These are phyloP conservation scores for Melaleuca alternifolia DNA, from an alignment of 345 rosid species.

Conservation along the genomic window DNA sequence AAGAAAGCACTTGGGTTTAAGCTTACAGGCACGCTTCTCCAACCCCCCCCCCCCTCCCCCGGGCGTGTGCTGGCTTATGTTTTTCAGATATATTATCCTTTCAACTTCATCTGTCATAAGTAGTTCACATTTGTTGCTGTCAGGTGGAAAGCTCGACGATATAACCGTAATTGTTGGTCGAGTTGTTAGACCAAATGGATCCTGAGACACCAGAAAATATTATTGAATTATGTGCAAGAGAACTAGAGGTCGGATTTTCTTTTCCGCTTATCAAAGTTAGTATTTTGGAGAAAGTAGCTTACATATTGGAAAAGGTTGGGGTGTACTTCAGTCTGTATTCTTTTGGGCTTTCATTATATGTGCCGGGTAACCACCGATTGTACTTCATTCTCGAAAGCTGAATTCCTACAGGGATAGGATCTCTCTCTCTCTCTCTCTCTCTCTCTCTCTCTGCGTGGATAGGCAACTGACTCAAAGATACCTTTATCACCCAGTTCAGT, in stretches of 20 bases:
- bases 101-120: not conserved
- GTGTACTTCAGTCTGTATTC: not conserved
- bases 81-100: not conserved
- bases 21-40: conserved; percentile 42
- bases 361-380: not conserved
- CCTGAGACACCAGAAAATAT: not conserved
- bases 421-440: no score
- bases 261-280: not conserved
- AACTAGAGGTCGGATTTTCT: not conserved
- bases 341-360: not conserved
- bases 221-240: not conserved
- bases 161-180: conserved; percentile 68
- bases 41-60: not conserved
- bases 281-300: not conserved
- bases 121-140: not conserved
- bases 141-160: conserved; percentile 93
- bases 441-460: not conserved
- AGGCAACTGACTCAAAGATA: not conserved
- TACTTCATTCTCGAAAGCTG: not conserved
- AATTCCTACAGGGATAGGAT: not conserved
- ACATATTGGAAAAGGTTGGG: not conserved
- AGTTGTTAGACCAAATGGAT: conserved; percentile 19
- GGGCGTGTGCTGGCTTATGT: not conserved
- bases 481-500: not conserved
- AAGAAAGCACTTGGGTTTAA: conserved; percentile 73